phyloP scores from a whole-genome alignment of 306 rosid species.

The Datisca glomerata region DNA sequence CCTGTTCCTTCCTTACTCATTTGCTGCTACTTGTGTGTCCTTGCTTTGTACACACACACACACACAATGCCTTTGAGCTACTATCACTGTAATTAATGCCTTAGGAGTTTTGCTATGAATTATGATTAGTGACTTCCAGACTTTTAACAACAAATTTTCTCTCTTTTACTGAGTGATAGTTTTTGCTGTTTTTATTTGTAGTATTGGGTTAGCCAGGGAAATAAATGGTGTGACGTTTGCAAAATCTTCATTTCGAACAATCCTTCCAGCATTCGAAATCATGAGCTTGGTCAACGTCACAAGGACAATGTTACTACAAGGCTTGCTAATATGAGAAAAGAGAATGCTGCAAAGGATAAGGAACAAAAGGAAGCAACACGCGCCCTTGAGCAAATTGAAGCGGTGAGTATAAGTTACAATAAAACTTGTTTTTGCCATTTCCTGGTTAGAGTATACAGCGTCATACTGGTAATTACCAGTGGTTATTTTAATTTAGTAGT shows the following conservation, averaged over 20 bases:
- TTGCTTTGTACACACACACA: no score
- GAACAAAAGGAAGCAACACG: conserved; percentile 55
- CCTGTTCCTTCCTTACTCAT: no score
- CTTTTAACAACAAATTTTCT: no score
- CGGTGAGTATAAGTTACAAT: conserved; percentile 39
- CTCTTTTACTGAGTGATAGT: no score
- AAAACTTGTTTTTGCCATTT: neutral
- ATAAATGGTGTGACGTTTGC: conserved; percentile 97
- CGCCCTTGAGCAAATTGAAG: conserved; percentile 77
- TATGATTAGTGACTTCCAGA: no score
- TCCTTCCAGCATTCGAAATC: conserved; percentile 74
- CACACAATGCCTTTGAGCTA: no score
- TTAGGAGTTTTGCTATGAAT: no score
- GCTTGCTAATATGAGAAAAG: conserved; percentile 83
- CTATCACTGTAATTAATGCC: no score
- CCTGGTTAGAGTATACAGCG: no score
- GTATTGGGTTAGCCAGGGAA: conserved; percentile 99
- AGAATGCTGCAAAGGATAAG: conserved; percentile 77
- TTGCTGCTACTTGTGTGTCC: no score
- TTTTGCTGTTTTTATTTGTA: conserved; percentile 31
- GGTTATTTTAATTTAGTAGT: no score
- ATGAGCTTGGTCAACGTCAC: conserved; percentile 89
- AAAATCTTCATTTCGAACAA: conserved; percentile 82
- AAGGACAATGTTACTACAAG: conserved; percentile 77
- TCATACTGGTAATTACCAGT: no score